A percentile compares a stretch with the other conserved stretches of the same genome.
These are phyloP conservation scores for Xerocomellus dryophilus DNA, from an alignment of 768 basidiomycete species.

Conservation along the genomic window DNA sequence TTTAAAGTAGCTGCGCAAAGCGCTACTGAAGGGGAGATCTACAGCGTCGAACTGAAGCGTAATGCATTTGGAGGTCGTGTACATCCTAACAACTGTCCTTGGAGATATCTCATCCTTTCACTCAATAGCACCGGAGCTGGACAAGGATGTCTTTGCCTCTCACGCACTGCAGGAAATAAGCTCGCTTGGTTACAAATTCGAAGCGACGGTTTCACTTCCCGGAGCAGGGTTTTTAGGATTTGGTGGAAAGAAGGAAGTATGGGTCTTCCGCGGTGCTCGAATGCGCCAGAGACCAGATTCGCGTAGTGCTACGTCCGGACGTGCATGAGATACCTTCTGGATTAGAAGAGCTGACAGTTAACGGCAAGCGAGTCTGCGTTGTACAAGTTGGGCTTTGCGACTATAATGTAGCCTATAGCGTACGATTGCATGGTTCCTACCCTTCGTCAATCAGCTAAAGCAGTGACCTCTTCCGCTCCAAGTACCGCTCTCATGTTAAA, in stretches of 20 bases:
- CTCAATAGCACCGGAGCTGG: constrained; percentile 39
- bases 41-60: constrained; percentile 55
- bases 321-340: constrained; percentile 9
- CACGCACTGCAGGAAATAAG: constrained; percentile 60
- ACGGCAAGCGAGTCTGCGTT: constrained; percentile 1
- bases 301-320: constrained; percentile 21
- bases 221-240: constrained; percentile 37
- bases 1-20: constrained; percentile 42
- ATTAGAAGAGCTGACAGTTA: not conserved
- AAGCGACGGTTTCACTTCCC: constrained; percentile 64
- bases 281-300: constrained; percentile 31
- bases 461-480: constrained; percentile 33
- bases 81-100: not conserved
- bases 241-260: constrained; percentile 51
- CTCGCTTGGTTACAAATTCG: constrained; percentile 56
- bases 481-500: constrained; percentile 37
- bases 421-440: not conserved
- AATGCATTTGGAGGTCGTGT: constrained; percentile 34
- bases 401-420: constrained; percentile 2
- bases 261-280: constrained; percentile 55
- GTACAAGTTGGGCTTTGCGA: constrained; percentile 10
- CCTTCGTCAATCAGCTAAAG: constrained; percentile 33
- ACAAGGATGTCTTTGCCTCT: constrained; percentile 56
- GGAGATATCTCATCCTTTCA: constrained; percentile 1
- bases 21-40: constrained; percentile 47